Evolutionary conservation across 768 basidiomycete species (phyloP), one percentile per base, ranked within the genome.

Genomic region (Boletus rufocinnamomeus): DNA sequence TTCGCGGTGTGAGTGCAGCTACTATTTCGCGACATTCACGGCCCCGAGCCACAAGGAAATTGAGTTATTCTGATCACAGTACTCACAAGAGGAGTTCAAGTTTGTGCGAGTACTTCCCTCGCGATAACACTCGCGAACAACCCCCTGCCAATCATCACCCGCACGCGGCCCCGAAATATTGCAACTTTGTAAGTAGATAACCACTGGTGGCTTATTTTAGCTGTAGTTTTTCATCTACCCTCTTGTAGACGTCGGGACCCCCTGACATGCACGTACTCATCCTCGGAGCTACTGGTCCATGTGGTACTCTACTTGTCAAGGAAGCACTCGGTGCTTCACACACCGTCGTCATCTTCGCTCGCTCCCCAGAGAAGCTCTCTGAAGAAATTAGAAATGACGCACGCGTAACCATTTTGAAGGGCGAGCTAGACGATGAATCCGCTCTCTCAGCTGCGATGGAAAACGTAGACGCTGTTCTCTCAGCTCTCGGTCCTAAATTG

Each of bases 251-350:
- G 2, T 40, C 41, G 16, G 50, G 25, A 23, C 14, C 19, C 14
- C 44, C 11, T 45, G 21, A 37, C 19, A 82, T 82, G 82, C 84
- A 77, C 27, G 64, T 89, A 56, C 76, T 91, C 54, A 76, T 91
- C 57, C 77, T 91, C n/a, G 89, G 89, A 19, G 85, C 79, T 25
- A 91, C 89, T 4, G 88, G 89, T 2, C 78, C 83, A 16, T 72
- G 73, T 37, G 89, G 89, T 50, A 71, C 81, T 46, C 77, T 80
- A 19, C 75, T 90, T 58, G 77, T 85, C 56, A 79, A 83, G 52
- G 80, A 86, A 65, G 74, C 79, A 6, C 79, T 91, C 19, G 66
- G 73, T 19, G 72, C 72, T 23, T 63, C 68, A 6, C 77, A 81
- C 62, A 75, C 78, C 5, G 63, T 90, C 60, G 76, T 89, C 57